Evolutionary conservation across 2,329 filamentous ascomycete species (phyloP).

Genomic region (Penicillium palitans): DNA sequence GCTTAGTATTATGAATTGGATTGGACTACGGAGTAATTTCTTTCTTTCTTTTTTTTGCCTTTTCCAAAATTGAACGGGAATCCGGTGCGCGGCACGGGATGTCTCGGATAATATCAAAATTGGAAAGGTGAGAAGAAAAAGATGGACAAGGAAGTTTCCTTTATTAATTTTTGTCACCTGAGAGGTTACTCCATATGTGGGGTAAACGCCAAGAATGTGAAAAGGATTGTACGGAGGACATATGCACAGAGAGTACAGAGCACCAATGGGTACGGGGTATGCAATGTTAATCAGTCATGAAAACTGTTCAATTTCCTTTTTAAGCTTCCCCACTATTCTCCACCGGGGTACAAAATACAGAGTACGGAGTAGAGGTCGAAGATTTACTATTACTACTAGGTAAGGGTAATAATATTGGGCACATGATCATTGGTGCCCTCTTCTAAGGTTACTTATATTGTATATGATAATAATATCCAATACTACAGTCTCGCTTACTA

Average conservation of each 20-base stretch:
- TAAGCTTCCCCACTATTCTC: constrained; percentile 16
- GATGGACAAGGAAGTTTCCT: constrained; percentile 1
- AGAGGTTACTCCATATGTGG: constrained; percentile 1
- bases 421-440: constrained; percentile 8
- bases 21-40: not conserved
- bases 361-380: not conserved
- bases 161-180: constrained; percentile 10
- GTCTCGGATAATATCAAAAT: constrained; percentile 5
- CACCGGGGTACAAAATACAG: constrained; percentile 9
- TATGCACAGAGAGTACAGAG: not conserved
- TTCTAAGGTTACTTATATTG: not conserved
- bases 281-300: not conserved
- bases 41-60: too few species aligned
- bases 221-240: not conserved
- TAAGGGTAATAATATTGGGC: not conserved
- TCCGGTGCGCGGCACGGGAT: constrained; percentile 8
- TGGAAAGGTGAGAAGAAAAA: not conserved
- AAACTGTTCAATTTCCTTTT: constrained; percentile 21
- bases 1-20: not conserved
- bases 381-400: not conserved
- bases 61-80: not conserved
- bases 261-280: not conserved
- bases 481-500: not conserved
- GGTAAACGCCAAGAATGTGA: constrained; percentile 3
- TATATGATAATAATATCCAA: too few species aligned